Evolutionary conservation across 2,329 filamentous ascomycete genomes (phyloP), one percentile per base, ranked within the genome.

Genomic region (Colletotrichum sp.): DNA sequence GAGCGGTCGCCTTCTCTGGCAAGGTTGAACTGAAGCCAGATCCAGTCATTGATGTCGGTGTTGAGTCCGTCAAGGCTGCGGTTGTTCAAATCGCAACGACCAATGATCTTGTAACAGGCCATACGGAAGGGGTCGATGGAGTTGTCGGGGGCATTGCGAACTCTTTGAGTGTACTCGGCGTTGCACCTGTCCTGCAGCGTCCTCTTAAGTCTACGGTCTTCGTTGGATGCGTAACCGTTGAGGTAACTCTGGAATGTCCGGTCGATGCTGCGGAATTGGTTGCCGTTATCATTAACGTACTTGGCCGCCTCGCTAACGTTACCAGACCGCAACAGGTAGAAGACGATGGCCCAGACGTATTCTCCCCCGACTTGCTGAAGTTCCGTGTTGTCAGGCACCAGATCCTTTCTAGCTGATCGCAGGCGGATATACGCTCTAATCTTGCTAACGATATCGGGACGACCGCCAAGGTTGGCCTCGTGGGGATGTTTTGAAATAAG

Each of bases 61-160:
- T 91, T 91, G 43, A 94, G 85, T 61, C 90, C 90, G 28, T 93
- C 92, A 34, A 94, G 84, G 79, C 89, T 92, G 77, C 93, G 90
- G 83, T 93, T 92, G 81, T 87, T 88, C 30, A 94, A 86, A 80
- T 94, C 93, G 79, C 92, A 93, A 61, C 93, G 95, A 61, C 98
- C 97, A 80, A 99, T 94, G 77, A 99, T 93, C 89, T 99, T 99
- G 90, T 99, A 99, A 84, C 97, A 98, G 64, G 96, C 96, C 92
- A 98, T 96, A 70, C 96, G 93, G 87, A 98, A 99, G 30, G 97
- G 97, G 83, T 99, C 97, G 78, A 98, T 93, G 2, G 95, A 95
- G 82, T 96, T 94, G 74, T 97, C 95, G 1, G 95, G 95, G 1
- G 95, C 95, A 81, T 98, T 95, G 78, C 95, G 93, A 30, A 93